Conservation (phyloP, 257 asterid genomes). For the Penstemon eatonii region DNA sequence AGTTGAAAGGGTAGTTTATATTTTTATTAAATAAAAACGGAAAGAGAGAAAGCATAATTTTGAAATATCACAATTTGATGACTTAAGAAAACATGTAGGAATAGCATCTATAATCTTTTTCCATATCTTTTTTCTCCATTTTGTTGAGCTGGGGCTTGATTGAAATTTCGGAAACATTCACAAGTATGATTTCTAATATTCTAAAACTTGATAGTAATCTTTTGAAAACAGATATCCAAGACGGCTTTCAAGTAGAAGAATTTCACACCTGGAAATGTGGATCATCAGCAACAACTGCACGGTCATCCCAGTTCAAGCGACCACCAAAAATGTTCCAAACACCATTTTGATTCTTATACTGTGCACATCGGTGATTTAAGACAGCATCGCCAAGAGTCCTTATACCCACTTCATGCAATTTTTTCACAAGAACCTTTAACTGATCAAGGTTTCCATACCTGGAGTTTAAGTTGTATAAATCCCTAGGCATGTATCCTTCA, state of each 20-base stretch:
- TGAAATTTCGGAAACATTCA: background rate
- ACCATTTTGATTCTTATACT: slow-evolving; percentile 69
- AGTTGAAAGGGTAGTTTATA: background rate
- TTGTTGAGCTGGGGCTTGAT: slow-evolving; percentile 11
- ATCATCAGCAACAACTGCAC: slow-evolving; percentile 95
- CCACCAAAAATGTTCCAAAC: slow-evolving; percentile 97
- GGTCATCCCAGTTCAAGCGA: slow-evolving; percentile 94
- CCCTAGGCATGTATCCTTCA: slow-evolving; percentile 97
- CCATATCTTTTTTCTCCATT: slow-evolving; percentile 9
- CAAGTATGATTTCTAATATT: slow-evolving; percentile 8
- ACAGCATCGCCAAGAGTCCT: slow-evolving; percentile 91
- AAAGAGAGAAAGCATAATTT: background rate
- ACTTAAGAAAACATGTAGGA: background rate
- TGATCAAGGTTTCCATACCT: slow-evolving; percentile 91
- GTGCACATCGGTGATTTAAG: slow-evolving; percentile 93
- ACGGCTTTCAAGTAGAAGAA: slow-evolving; percentile 19
- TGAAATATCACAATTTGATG: slow-evolving; percentile 13
- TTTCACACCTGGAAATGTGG: slow-evolving; percentile 92
- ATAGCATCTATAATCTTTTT: slow-evolving; percentile 9
- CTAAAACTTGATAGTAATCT: slow-evolving; percentile 5
- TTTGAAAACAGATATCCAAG: background rate
- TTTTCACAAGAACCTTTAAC: slow-evolving; percentile 66
- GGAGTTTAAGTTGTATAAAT: slow-evolving; percentile 87
- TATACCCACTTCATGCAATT: slow-evolving; percentile 71
- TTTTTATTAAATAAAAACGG: background rate